phyloP scores from a whole-genome alignment of 768 basidiomycete genomes.

The Russula griseocarnosa region DNA sequence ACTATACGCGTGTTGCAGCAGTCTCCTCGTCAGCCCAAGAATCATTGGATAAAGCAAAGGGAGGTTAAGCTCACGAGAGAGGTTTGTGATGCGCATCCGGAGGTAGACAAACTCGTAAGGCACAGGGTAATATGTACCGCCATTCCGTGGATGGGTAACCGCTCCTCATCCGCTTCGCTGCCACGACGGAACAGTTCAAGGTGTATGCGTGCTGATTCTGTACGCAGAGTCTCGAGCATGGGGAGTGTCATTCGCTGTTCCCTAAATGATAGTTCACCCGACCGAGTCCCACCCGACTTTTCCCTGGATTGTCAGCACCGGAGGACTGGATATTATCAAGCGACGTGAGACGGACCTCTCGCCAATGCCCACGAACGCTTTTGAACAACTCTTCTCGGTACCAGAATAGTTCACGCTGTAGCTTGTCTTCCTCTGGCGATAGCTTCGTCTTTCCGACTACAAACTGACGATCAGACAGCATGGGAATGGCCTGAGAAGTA shows the following conservation, averaged over 20 bases:
- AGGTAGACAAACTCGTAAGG: constrained; percentile 65
- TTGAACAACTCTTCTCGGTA: constrained; percentile 86
- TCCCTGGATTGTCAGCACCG: no score
- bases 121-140: constrained; percentile 47
- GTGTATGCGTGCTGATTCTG: constrained; percentile 58
- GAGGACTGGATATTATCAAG: not conserved
- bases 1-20: constrained; percentile 42
- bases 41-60: not conserved
- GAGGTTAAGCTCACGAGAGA: constrained; percentile 52
- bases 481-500: constrained; percentile 70
- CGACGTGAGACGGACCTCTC: constrained; percentile 56
- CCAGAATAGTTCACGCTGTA: constrained; percentile 88
- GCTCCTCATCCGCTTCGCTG: constrained; percentile 22
- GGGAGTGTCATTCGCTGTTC: constrained; percentile 69
- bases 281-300: constrained; percentile 75
- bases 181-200: constrained; percentile 34
- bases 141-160: constrained; percentile 32
- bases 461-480: constrained; percentile 85
- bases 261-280: constrained; percentile 73
- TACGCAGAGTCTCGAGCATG: constrained; percentile 75
- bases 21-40: constrained; percentile 7
- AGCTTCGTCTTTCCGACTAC: constrained; percentile 73
- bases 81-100: constrained; percentile 53
- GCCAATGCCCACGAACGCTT: constrained; percentile 68
- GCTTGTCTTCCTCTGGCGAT: constrained; percentile 52